Percentiles rank a stretch among this genome's conserved stretches.
These are phyloP conservation scores for Dactylorhiza incarnata DNA, from an alignment of 106 monocot species.

Conservation along the genomic window DNA sequence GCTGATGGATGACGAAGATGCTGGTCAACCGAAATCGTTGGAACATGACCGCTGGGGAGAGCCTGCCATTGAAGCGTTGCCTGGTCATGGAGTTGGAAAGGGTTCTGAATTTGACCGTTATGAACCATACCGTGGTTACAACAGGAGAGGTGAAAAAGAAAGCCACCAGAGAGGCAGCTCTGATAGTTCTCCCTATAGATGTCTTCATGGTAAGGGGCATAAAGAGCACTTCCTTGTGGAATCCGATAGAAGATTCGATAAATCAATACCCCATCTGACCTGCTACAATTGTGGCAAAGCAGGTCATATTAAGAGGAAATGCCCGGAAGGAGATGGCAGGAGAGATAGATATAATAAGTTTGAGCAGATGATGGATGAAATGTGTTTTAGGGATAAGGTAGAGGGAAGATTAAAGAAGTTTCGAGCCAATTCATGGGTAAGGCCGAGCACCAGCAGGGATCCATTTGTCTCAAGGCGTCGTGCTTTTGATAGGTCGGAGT, in stretches of 20 bases:
- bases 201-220: conserved; percentile 15
- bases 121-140: conserved; percentile 48
- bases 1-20: conserved; percentile 7
- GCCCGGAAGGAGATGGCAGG: conserved; percentile 25
- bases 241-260: conserved; percentile 13
- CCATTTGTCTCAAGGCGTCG: conserved; percentile 7
- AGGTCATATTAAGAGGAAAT: conserved; percentile 48
- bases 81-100: conserved; percentile 10
- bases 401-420: conserved; percentile 23
- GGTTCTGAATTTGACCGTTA: conserved; percentile 46
- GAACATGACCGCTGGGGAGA: conserved; percentile 50
- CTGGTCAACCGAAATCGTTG: conserved; percentile 14
- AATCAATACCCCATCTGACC: conserved; percentile 18
- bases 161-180: conserved; percentile 13
- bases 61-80: conserved; percentile 10
- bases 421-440: conserved; percentile 23
- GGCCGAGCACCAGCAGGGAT: conserved; percentile 14
- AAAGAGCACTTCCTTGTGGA: conserved; percentile 18
- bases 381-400: conserved; percentile 14
- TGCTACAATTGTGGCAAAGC: conserved; percentile 48
- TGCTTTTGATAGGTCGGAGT: conserved; percentile 13
- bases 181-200: conserved; percentile 15
- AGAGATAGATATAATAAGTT: conserved; percentile 25
- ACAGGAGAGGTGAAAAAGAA: conserved; percentile 24
- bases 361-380: conserved; percentile 23